Conservation (phyloP, 2,329 filamentous ascomycete species). For the Cladophialophora carrionii region DNA sequence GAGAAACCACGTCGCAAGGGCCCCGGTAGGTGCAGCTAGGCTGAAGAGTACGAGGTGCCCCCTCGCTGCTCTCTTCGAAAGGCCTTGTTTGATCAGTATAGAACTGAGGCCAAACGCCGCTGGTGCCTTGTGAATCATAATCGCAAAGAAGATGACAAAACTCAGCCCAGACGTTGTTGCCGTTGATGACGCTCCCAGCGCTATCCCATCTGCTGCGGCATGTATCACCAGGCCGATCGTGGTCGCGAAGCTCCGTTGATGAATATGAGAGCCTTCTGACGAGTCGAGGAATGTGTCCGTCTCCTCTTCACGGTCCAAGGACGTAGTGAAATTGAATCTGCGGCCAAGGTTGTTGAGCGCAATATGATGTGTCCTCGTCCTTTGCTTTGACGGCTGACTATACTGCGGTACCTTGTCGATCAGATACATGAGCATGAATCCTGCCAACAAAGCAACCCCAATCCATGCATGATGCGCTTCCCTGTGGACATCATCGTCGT, state of each 20-base stretch:
- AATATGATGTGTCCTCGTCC: slow-evolving; percentile 77
- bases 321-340: slow-evolving; percentile 52
- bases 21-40: slow-evolving; percentile 83
- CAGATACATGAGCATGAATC: slow-evolving; percentile 96
- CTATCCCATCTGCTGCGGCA: slow-evolving; percentile 91
- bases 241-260: slow-evolving; percentile 70
- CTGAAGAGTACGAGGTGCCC: slow-evolving; percentile 90
- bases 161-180: slow-evolving; percentile 74
- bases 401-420: slow-evolving; percentile 83
- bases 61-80: slow-evolving; percentile 82
- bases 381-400: slow-evolving; percentile 65
- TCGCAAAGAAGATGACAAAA: slow-evolving; percentile 90
- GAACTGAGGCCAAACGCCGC: slow-evolving; percentile 94
- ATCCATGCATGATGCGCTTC: slow-evolving; percentile 72
- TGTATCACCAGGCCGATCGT: slow-evolving; percentile 96
- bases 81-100: slow-evolving; percentile 83
- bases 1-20: slow-evolving; percentile 78
- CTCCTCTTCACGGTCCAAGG: slow-evolving; percentile 47
- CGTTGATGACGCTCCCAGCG: slow-evolving; percentile 86
- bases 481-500: slow-evolving; percentile 44
- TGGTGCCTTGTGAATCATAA: slow-evolving; percentile 96
- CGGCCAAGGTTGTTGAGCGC: slow-evolving; percentile 79
- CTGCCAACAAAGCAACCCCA: slow-evolving; percentile 80
- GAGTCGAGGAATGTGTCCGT: slow-evolving; percentile 54
- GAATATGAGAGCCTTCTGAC: slow-evolving; percentile 56